These are phyloP conservation scores for Chlorophyllum brunneum DNA, from an alignment of 768 basidiomycete genomes.

Conservation along the genomic window DNA sequence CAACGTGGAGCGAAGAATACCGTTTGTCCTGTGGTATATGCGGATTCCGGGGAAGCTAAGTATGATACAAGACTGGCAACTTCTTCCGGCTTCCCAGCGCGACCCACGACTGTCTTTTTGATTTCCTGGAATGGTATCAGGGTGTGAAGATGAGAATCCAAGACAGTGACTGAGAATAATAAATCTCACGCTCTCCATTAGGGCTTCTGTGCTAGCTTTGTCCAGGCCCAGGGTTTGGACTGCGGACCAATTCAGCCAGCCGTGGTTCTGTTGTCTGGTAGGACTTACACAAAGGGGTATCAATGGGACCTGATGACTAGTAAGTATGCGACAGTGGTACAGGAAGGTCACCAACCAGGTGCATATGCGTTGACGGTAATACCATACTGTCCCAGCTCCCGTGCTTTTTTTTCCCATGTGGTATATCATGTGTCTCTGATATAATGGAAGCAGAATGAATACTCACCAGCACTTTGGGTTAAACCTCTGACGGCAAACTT, in stretches of 20 bases:
- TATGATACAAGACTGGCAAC: slow-evolving; percentile 19
- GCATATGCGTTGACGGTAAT: slow-evolving; percentile 45
- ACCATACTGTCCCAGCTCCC: slow-evolving; percentile 31
- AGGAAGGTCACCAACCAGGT: slow-evolving; percentile 29
- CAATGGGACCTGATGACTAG: neutral
- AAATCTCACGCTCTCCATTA: neutral
- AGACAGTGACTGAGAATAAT: neutral
- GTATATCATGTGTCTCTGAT: neutral
- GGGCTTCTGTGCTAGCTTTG: neutral
- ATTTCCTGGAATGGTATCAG: slow-evolving; percentile 1
- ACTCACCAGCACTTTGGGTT: slow-evolving; percentile 35
- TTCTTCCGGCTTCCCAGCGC: slow-evolving; percentile 11
- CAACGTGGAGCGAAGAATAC: neutral
- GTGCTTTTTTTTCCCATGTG: slow-evolving; percentile 21
- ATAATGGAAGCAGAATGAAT: neutral
- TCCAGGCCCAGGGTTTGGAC: neutral
- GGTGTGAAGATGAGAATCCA: neutral
- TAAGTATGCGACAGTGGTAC: neutral
- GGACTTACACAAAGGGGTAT: slow-evolving; percentile 1
- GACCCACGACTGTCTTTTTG: slow-evolving; percentile 1
- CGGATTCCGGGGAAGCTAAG: slow-evolving; percentile 16
- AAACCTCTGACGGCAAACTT: slow-evolving; percentile 40
- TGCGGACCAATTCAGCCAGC: neutral
- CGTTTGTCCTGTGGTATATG: slow-evolving; percentile 18
- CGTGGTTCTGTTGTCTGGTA: neutral